Base-by-base conservation (phyloP, 2,329 filamentous ascomycete genomes). In the Verruconis gallopava region DNA sequence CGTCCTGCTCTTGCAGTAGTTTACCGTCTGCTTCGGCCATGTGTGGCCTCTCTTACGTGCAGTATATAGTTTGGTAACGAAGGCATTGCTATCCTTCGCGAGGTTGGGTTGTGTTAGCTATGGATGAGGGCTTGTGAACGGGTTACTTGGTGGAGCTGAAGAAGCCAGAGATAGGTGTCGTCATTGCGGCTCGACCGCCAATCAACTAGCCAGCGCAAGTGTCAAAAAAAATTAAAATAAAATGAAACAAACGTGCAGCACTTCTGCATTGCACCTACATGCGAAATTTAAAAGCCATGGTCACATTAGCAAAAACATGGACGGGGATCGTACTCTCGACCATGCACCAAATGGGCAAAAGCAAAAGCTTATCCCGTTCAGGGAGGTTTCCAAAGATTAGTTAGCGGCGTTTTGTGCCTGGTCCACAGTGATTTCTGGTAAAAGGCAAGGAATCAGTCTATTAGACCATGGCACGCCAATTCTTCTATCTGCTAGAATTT, bases 401-500 rank as follows among this genome's bases (percentile, higher is more conserved):
- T 54, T 55, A 74, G 64, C 67, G 69, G 71, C 71, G 69, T 71
- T 54, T 71, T 62, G 61, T 72, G 69, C 67, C 67, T 67, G 66
- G 65, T 60, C 73, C 75, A 79, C 75, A 75, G 77, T 75, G 75
- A 79, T 76, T 77, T 80, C 77, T 81, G 77, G 77, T 81, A 81
- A 81, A 81, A 79, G 75, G 75, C 75, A 80, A 80, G 75, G 77
- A 75, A 75, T 77, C 74, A 75, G 74, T 80, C 79, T 75, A 56
- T 71, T 67, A 37, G 25, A 30, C n/a, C 13, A n/a, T n/a, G n/a
- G n/a, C n/a, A n/a, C n/a, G n/a, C n/a, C n/a, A n/a, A n/a, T n/a
- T n/a, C n/a, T n/a, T n/a, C n/a, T n/a, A n/a, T n/a, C n/a, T n/a
- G n/a, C n/a, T n/a, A n/a, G n/a, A n/a, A n/a, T n/a, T n/a, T n/a